Evolutionary conservation across 306 rosid genomes (phyloP), one percentile per base, ranked within the genome.

Genomic region (Senna tora): DNA sequence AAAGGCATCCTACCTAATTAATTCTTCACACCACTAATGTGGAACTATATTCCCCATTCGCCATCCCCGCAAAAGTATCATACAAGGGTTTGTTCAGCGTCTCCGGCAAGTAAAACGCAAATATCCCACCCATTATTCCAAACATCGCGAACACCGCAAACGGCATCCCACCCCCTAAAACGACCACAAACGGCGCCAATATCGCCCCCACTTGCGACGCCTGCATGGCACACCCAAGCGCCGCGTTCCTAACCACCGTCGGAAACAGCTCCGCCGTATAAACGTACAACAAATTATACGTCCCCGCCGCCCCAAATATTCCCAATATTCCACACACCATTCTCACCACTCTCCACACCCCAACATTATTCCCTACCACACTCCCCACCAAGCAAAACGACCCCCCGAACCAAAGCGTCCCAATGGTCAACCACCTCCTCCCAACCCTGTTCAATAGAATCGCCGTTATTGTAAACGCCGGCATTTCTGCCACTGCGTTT

Each of bases 241-340:
- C 96, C 0, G 97, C 92, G n/a, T 89, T 93, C 77, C 98, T 87
- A 17, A 93, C 98, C 69, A 93, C 98, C 0, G 98, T 93, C 0
- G 98, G 97, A 42, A 93, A 93, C 72, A 93, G 49, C 89, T 93
- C 98, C 1, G 92, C 71, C 1, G 97, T 84, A 49, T 89, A 93
- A 45, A 93, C 87, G 52, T 87, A 93, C 73, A 93, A 28, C 75
- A 93, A 45, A 22, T 93, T 93, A 33, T 91, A 91, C 43, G 96
- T 93, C 60, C 97, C 98, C 0, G 98, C 98, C 96, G 90, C 60
- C 17, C 98, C 98, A 38, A 93, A 93, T 20, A 91, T 91, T 36
- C 97, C 97, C n/a, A 91, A 46, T 42, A 91, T 16, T 16, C 93
- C 92, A 69, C 90, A 91, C 17, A 71, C 77, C 92, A 87, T 73